Evolutionary conservation across 2,329 filamentous ascomycete genomes (phyloP).

Genomic region (Alternaria brassicicola): DNA sequence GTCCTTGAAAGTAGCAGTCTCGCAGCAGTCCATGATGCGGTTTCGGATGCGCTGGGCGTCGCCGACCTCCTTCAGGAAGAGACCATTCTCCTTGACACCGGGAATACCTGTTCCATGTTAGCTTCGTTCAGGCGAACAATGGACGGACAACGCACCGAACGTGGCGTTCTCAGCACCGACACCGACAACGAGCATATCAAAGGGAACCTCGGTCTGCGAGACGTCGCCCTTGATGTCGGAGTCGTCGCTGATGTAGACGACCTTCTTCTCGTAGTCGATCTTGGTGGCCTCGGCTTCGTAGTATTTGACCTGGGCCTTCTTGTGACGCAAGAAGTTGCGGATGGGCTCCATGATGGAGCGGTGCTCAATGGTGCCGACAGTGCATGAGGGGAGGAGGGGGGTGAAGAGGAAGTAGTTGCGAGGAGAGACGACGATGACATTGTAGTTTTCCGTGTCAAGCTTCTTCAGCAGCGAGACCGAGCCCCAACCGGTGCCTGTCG

Average conservation of each 20-base stretch:
- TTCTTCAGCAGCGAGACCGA: constrained; percentile 97
- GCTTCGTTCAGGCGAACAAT: neutral
- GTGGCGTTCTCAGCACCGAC: constrained; percentile 98
- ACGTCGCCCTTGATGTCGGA: constrained; percentile 89
- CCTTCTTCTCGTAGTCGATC: constrained; percentile 89
- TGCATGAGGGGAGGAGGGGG: constrained; percentile 94
- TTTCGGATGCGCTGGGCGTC: constrained; percentile 97
- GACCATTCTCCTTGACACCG: constrained; percentile 91
- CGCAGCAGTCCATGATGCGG: constrained; percentile 99
- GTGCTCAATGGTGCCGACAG: constrained; percentile 96
- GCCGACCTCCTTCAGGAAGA: constrained; percentile 97
- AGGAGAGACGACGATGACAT: constrained; percentile 95
- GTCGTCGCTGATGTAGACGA: constrained; percentile 88
- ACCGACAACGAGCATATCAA: constrained; percentile 97
- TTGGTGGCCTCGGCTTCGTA: constrained; percentile 98
- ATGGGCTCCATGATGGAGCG: constrained; percentile 99
- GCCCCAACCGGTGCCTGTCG: constrained; percentile 89
- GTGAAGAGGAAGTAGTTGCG: constrained; percentile 99
- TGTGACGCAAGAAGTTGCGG: constrained; percentile 92
- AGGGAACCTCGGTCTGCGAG: constrained; percentile 85
- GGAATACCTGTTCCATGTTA: constrained; percentile 68
- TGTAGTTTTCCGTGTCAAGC: constrained; percentile 98
- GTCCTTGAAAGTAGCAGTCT: constrained; percentile 98
- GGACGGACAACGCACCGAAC: constrained; percentile 68
- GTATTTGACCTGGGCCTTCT: constrained; percentile 91